phyloP scores from a whole-genome alignment of 225 moss, liverwort and hornwort species.

The Sphagnum contortum region DNA sequence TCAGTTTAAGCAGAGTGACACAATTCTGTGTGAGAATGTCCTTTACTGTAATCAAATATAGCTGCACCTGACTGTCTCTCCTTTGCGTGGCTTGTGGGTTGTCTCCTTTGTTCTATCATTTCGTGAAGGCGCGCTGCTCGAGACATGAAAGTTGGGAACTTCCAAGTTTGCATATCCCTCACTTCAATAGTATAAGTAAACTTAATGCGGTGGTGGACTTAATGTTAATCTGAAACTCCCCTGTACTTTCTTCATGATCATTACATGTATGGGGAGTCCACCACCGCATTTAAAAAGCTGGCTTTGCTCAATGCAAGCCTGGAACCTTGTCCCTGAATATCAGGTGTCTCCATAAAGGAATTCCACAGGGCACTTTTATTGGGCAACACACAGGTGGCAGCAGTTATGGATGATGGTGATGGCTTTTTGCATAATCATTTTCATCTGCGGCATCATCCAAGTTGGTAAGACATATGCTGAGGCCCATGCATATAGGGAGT shows the following conservation, averaged over 20 bases:
- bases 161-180: constrained; percentile 51
- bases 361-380: constrained; percentile 34
- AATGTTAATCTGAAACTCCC: constrained; percentile 44
- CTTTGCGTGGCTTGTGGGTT: constrained; percentile 96
- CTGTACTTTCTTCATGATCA: constrained; percentile 36
- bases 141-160: constrained; percentile 72
- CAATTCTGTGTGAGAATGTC: background rate
- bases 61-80: constrained; percentile 92
- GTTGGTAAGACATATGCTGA: constrained; percentile 45
- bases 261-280: constrained; percentile 42
- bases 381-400: constrained; percentile 69
- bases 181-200: constrained; percentile 11
- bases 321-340: constrained; percentile 43
- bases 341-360: constrained; percentile 35
- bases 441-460: constrained; percentile 36
- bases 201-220: constrained; percentile 42
- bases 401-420: constrained; percentile 63
- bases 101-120: constrained; percentile 84
- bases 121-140: constrained; percentile 92
- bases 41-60: constrained; percentile 33
- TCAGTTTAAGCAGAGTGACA: too few species aligned
- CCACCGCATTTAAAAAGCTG: constrained; percentile 30
- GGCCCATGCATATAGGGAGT: constrained; percentile 59
- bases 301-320: constrained; percentile 32
- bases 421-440: constrained; percentile 37